phyloP scores from a whole-genome alignment of 306 rosid genomes.

The Castanea sativa region DNA sequence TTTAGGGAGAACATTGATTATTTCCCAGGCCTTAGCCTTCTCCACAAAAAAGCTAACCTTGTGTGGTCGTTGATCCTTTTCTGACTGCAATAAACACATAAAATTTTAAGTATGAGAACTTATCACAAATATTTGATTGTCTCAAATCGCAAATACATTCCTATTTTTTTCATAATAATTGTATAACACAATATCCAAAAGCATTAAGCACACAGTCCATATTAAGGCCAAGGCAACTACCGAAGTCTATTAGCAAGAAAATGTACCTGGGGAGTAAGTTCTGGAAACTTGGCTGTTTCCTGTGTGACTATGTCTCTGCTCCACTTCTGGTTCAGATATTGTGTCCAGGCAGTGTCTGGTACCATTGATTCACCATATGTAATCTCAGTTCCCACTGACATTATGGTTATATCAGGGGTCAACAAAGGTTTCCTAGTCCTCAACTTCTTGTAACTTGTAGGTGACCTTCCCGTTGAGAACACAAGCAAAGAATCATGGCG shows the following conservation, averaged over 20 bases:
- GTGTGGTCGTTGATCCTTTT: constrained; percentile 75
- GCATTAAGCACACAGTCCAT: not conserved
- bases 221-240: not conserved
- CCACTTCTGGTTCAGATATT: constrained; percentile 58
- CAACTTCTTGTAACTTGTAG: constrained; percentile 42
- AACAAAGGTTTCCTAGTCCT: constrained; percentile 61
- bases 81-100: constrained; percentile 51
- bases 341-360: constrained; percentile 57
- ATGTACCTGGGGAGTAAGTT: constrained; percentile 64
- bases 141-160: not conserved
- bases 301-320: constrained; percentile 56
- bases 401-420: constrained; percentile 75
- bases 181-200: not conserved
- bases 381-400: constrained; percentile 89
- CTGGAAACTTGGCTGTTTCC: constrained; percentile 70
- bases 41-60: constrained; percentile 82
- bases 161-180: not conserved
- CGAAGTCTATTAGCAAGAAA: not conserved
- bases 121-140: constrained; percentile 6
- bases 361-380: constrained; percentile 57
- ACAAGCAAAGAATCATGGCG: constrained; percentile 79
- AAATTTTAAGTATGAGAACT: constrained; percentile 10
- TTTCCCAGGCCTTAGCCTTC: constrained; percentile 49
- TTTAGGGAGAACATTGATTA: constrained; percentile 44
- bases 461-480: constrained; percentile 89